A percentile compares a stretch with the other conserved stretches of the same genome.
These are phyloP conservation scores for Aspergillus japonicus DNA, from an alignment of 2,329 filamentous ascomycete genomes.

Conservation along the genomic window DNA sequence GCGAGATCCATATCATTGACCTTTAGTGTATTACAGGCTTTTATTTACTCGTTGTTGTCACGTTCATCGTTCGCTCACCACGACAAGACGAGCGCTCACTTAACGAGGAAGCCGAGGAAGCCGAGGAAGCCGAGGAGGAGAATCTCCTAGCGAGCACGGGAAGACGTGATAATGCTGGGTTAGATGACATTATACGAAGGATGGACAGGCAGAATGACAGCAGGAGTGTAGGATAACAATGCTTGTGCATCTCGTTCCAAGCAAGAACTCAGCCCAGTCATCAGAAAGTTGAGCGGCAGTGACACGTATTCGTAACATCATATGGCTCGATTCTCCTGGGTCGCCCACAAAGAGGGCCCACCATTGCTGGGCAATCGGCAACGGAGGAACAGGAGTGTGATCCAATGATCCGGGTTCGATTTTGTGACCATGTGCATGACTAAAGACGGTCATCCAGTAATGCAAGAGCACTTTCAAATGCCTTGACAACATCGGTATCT, in stretches of 20 bases:
- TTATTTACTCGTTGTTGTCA: slow-evolving; percentile 77
- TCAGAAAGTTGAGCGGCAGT: neutral
- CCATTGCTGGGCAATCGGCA: neutral
- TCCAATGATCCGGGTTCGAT: neutral
- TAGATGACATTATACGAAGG: slow-evolving; percentile 78
- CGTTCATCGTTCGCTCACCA: slow-evolving; percentile 76
- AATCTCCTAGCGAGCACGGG: slow-evolving; percentile 81
- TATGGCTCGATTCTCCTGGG: neutral
- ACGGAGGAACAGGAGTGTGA: neutral
- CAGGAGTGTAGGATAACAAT: neutral
- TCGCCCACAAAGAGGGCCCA: neutral
- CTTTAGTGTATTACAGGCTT: slow-evolving; percentile 45
- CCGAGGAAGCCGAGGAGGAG: slow-evolving; percentile 87
- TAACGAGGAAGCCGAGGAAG: slow-evolving; percentile 69
- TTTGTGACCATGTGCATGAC: slow-evolving; percentile 4
- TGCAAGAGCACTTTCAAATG: slow-evolving; percentile 50
- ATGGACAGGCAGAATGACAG: slow-evolving; percentile 26
- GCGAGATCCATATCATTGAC: neutral
- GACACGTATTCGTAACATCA: neutral
- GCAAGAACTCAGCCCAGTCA: neutral
- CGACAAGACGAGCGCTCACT: slow-evolving; percentile 72
- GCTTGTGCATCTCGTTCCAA: neutral
- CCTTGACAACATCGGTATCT: slow-evolving; percentile 48
- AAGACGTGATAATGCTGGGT: slow-evolving; percentile 77
- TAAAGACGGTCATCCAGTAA: slow-evolving; percentile 38